Conservation (phyloP, 495 filamentous ascomycete species). For the Daldinia caldariorum region DNA sequence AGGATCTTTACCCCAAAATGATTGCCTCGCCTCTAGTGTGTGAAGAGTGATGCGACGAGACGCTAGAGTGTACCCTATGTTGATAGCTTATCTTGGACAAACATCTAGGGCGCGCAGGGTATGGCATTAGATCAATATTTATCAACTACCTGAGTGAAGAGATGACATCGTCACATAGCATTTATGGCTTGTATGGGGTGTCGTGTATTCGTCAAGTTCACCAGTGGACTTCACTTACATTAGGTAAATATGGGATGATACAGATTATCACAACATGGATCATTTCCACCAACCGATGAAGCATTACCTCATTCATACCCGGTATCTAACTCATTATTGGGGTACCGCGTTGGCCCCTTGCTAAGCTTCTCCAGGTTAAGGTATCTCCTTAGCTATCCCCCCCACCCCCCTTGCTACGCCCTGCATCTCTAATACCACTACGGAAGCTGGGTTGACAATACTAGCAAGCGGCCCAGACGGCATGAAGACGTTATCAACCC, state of each 20-base stretch:
- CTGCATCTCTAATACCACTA: constrained; percentile 38
- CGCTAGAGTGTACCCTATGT: constrained; percentile 1
- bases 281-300: constrained; percentile 36
- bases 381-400: constrained; percentile 32
- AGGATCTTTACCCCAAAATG: constrained; percentile 29
- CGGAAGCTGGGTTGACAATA: constrained; percentile 34
- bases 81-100: constrained; percentile 6
- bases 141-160: background rate
- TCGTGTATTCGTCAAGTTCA: background rate
- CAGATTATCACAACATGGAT: constrained; percentile 8
- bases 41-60: constrained; percentile 31
- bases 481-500: constrained; percentile 25
- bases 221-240: background rate
- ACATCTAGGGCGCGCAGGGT: background rate
- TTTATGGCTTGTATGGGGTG: background rate
- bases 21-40: constrained; percentile 9
- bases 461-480: constrained; percentile 16
- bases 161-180: background rate
- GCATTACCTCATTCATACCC: constrained; percentile 26
- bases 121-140: background rate
- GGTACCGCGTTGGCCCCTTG: constrained; percentile 33
- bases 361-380: constrained; percentile 42
- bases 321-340: constrained; percentile 16
- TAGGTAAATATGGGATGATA: constrained; percentile 5
- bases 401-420: constrained; percentile 21